Conservation (phyloP, 2,329 filamentous ascomycete species). For the Ceratocystis papillata region DNA sequence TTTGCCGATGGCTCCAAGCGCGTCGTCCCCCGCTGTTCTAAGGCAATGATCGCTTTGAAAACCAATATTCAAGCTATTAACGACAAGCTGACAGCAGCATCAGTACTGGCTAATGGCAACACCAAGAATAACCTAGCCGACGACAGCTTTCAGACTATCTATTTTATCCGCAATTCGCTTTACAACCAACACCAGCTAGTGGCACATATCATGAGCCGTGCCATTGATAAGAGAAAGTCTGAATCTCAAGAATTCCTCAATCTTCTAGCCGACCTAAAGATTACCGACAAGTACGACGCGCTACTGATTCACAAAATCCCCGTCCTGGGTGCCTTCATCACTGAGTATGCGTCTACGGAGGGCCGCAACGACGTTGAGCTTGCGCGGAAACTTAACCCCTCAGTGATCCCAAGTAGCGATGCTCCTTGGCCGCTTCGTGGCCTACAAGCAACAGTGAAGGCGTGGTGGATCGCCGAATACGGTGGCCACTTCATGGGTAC, state of each 20-base stretch:
- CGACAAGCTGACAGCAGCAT: conserved; percentile 64
- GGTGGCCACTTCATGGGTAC: conserved; percentile 78
- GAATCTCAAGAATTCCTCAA: conserved; percentile 60
- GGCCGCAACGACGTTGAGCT: conserved; percentile 55
- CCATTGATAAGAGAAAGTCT: conserved; percentile 65
- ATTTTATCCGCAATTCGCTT: conserved; percentile 69
- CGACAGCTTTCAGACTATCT: conserved; percentile 64
- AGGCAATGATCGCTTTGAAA: conserved; percentile 65
- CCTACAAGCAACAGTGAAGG: conserved; percentile 65
- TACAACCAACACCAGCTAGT: conserved; percentile 83
- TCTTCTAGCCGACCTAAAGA: conserved; percentile 58
- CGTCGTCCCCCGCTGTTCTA: conserved; percentile 64
- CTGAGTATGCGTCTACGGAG: conserved; percentile 67
- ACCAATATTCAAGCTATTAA: conserved; percentile 62
- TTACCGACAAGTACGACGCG: conserved; percentile 65
- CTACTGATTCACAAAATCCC: conserved; percentile 71
- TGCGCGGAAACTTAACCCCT: conserved; percentile 57
- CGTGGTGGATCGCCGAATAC: conserved; percentile 89
- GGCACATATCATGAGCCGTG: conserved; percentile 64
- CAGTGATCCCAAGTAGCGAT: conserved; percentile 57
- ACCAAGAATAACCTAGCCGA: conserved; percentile 40
- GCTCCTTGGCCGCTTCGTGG: conserved; percentile 61
- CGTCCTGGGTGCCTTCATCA: conserved; percentile 63
- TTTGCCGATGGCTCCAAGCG: conserved; percentile 43
- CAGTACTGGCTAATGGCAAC: conserved; percentile 58